A percentile compares a stretch with the other conserved stretches of the same genome.
Conservation (phyloP, 495 filamentous ascomycete species). For the Neurospora terricola region DNA sequence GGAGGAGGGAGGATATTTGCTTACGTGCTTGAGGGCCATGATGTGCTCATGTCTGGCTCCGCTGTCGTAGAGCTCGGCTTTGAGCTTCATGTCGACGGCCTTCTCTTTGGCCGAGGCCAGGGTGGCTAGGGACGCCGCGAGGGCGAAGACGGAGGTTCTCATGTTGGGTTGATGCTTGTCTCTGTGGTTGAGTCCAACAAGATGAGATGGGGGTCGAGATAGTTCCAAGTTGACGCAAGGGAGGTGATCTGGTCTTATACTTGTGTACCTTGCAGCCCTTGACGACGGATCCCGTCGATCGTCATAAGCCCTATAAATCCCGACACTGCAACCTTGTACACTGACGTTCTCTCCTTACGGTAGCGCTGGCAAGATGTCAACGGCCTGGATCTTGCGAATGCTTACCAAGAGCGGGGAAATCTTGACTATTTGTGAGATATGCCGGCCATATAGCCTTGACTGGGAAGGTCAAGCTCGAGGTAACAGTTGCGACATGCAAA, state of each 20-base stretch:
- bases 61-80: slow-evolving; percentile 30
- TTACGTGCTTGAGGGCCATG: slow-evolving; percentile 35
- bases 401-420: neutral
- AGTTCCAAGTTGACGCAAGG: neutral
- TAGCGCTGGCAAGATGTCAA: neutral
- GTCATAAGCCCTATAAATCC: neutral
- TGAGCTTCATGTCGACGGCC: slow-evolving; percentile 16
- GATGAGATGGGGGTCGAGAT: neutral
- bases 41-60: slow-evolving; percentile 37
- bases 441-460: neutral
- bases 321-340: neutral
- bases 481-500: neutral
- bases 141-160: slow-evolving; percentile 5
- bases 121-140: slow-evolving; percentile 26
- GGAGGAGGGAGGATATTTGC: neutral
- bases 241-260: neutral
- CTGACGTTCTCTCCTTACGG: neutral
- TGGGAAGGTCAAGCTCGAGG: neutral
- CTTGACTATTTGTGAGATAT: neutral
- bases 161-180: neutral
- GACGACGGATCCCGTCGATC: neutral
- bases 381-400: neutral
- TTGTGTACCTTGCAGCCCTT: neutral
- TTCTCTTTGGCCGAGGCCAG: slow-evolving; percentile 24
- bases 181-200: neutral